Conservation (phyloP, 371 early-diverging fungal species). For the Dinochytrium kinnereticum region DNA sequence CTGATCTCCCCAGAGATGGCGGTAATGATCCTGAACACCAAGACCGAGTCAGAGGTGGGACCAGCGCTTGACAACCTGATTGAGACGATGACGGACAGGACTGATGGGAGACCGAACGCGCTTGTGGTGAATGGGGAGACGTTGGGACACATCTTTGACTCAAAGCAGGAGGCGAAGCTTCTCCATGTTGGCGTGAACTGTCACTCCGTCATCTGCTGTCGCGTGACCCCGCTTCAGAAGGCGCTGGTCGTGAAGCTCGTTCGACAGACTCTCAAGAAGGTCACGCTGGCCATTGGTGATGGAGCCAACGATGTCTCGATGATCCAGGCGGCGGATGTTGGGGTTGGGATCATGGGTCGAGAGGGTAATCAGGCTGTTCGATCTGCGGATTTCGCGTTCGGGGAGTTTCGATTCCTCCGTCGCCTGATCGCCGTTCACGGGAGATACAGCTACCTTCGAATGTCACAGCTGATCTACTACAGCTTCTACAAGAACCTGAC, state of each 20-base stretch:
- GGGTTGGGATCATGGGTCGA: slow-evolving; percentile 73
- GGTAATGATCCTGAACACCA: slow-evolving; percentile 44
- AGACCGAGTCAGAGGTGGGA: slow-evolving; percentile 29
- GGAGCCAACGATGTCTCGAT: slow-evolving; percentile 74
- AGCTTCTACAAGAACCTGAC: slow-evolving; percentile 62
- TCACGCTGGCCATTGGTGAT: slow-evolving; percentile 62
- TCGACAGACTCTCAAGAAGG: slow-evolving; percentile 36
- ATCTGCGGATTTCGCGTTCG: slow-evolving; percentile 68
- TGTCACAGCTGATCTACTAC: slow-evolving; percentile 50
- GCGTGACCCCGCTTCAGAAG: slow-evolving; percentile 70
- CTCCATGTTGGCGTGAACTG: slow-evolving; percentile 38
- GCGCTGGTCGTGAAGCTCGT: slow-evolving; percentile 61
- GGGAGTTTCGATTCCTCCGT: slow-evolving; percentile 59
- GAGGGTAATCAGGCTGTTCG: slow-evolving; percentile 75
- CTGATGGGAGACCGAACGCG: slow-evolving; percentile 20
- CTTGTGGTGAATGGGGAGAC: slow-evolving; percentile 44
- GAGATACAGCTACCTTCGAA: slow-evolving; percentile 49
- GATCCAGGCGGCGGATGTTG: slow-evolving; percentile 71
- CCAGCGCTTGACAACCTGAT: slow-evolving; percentile 23
- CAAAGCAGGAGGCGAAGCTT: slow-evolving; percentile 41
- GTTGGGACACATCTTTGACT: slow-evolving; percentile 20
- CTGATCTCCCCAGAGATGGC: slow-evolving; percentile 46
- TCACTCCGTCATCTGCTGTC: slow-evolving; percentile 56
- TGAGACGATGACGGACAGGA: slow-evolving; percentile 18
- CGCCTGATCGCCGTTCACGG: slow-evolving; percentile 59